phyloP scores from a whole-genome alignment of 306 rosid genomes.

The Carpinus fangiana region DNA sequence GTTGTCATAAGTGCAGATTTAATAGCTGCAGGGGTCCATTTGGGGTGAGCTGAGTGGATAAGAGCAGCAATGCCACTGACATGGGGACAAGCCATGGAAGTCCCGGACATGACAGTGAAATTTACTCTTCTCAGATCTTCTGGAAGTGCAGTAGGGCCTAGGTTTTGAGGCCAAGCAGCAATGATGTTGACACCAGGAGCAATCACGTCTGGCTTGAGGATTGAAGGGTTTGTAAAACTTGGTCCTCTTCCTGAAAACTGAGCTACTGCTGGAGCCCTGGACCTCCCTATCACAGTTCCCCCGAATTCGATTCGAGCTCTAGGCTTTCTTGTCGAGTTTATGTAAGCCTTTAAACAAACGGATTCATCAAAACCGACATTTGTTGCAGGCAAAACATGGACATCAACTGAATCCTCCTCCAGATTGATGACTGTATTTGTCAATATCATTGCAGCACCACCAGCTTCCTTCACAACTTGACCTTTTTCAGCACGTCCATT shows the following conservation, averaged over 20 bases:
- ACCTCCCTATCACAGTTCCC: slow-evolving; percentile 73
- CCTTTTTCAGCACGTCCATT: slow-evolving; percentile 94
- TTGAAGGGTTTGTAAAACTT: slow-evolving; percentile 76
- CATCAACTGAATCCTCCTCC: slow-evolving; percentile 91
- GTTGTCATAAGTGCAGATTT: slow-evolving; percentile 90
- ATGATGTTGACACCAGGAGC: slow-evolving; percentile 96
- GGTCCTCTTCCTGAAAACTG: slow-evolving; percentile 90
- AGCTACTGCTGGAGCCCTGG: slow-evolving; percentile 83
- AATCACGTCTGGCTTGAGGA: slow-evolving; percentile 88
- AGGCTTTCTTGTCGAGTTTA: slow-evolving; percentile 64
- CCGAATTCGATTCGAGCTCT: slow-evolving; percentile 63
- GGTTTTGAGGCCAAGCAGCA: slow-evolving; percentile 98
- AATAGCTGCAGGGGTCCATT: slow-evolving; percentile 79
- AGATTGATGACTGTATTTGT: slow-evolving; percentile 76
- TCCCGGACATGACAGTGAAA: slow-evolving; percentile 91
- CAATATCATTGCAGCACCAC: slow-evolving; percentile 85
- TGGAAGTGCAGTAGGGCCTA: slow-evolving; percentile 84
- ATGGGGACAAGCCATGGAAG: slow-evolving; percentile 97
- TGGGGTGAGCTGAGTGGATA: slow-evolving; percentile 67
- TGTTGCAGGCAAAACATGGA: slow-evolving; percentile 89
- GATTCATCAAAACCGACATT: slow-evolving; percentile 83
- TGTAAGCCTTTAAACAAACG: slow-evolving; percentile 56
- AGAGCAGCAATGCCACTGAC: slow-evolving; percentile 87
- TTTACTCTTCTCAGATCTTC: slow-evolving; percentile 78
- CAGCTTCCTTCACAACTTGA: slow-evolving; percentile 81